These are phyloP conservation scores for Dioscorea cayenensis DNA, from an alignment of 116 monocot genomes.

Conservation along the genomic window DNA sequence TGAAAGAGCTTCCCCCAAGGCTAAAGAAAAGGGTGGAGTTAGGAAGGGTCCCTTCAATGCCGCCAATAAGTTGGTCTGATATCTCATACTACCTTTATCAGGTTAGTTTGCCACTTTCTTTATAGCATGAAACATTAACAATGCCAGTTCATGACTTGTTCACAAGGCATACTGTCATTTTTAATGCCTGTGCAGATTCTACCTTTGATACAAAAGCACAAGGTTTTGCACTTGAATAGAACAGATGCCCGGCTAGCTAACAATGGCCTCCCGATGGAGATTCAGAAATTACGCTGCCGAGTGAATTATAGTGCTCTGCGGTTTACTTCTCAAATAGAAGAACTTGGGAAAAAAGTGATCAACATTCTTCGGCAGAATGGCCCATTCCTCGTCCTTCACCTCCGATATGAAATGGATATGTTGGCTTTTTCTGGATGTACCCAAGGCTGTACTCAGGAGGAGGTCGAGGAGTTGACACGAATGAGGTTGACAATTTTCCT, in stretches of 20 bases:
- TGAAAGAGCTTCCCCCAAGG: conserved; percentile 80
- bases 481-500: conserved; percentile 38
- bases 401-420: conserved; percentile 83
- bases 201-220: conserved; percentile 78
- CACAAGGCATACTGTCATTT: neutral
- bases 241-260: conserved; percentile 90
- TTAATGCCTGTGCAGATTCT: conserved; percentile 49
- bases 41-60: conserved; percentile 65
- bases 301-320: conserved; percentile 69
- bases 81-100: conserved; percentile 80
- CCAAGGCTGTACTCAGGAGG: conserved; percentile 52
- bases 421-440: conserved; percentile 74
- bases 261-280: conserved; percentile 75
- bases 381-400: conserved; percentile 71
- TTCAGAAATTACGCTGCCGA: conserved; percentile 76
- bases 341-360: conserved; percentile 53
- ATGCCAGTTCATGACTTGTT: neutral
- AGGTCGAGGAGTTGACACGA: conserved; percentile 61
- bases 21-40: conserved; percentile 62
- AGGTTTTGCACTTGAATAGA: conserved; percentile 77
- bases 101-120: conserved; percentile 18
- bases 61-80: conserved; percentile 91
- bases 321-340: conserved; percentile 83
- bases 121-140: neutral
- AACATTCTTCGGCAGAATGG: conserved; percentile 42